Percentiles rank a stretch among this genome's conserved stretches.
Evolutionary conservation across 495 filamentous ascomycete species (phyloP).

Genomic region (Aspergillus sparsus): DNA sequence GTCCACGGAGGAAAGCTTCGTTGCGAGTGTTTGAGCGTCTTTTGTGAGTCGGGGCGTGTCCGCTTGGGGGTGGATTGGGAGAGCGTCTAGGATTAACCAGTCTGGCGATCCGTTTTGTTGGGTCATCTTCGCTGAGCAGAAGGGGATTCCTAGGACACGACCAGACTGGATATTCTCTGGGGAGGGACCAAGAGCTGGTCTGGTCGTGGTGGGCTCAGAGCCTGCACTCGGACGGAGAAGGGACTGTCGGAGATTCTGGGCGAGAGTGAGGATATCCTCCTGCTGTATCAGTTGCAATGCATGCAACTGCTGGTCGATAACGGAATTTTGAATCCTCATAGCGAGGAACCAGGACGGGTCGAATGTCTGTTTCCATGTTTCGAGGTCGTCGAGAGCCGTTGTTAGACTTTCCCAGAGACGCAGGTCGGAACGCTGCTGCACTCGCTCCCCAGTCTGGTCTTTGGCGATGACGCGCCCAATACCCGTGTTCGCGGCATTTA

Average conservation of each 20-base stretch:
- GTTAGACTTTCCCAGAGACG: background rate
- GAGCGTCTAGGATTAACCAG: background rate
- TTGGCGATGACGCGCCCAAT: background rate
- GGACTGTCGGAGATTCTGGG: background rate
- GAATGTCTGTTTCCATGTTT: slow-evolving; percentile 10
- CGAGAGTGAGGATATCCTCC: background rate
- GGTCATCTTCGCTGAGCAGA: background rate
- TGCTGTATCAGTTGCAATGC: background rate
- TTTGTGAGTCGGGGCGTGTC: background rate
- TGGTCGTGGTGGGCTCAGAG: background rate
- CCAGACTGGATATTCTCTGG: background rate
- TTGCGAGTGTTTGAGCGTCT: background rate
- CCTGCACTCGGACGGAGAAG: background rate
- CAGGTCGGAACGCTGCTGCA: background rate
- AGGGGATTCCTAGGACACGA: background rate
- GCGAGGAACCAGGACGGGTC: slow-evolving; percentile 14
- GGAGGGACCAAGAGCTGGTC: background rate
- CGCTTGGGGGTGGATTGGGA: background rate
- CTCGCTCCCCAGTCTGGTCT: background rate
- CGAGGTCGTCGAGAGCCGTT: background rate
- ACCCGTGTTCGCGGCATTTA: background rate
- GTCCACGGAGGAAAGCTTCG: background rate
- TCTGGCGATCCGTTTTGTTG: background rate
- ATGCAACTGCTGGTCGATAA: slow-evolving; percentile 4
- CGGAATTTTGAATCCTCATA: background rate